Evolutionary conservation across 23 red algal species (phyloP).

Genomic region (Gracilaria caudata): DNA sequence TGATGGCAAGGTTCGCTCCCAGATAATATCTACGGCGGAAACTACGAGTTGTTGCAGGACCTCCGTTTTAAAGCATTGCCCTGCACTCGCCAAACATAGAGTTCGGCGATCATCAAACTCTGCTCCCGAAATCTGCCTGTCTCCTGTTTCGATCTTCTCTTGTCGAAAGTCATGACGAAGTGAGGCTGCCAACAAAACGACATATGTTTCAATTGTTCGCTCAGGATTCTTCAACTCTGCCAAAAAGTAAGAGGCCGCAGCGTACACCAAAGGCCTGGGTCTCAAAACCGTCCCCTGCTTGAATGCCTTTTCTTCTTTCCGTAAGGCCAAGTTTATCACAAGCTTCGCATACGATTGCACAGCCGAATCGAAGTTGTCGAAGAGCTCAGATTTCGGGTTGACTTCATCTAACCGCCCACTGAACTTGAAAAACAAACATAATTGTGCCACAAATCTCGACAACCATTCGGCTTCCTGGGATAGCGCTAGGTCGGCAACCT

Average conservation of each 20-base stretch:
- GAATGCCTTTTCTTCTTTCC: constrained; percentile 27
- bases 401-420: constrained; percentile 31
- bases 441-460: constrained; percentile 47
- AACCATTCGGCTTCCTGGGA: constrained; percentile 30
- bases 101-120: constrained; percentile 49
- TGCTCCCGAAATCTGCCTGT: background rate
- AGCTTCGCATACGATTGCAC: constrained; percentile 36
- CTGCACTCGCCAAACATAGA: constrained; percentile 56
- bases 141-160: constrained; percentile 21
- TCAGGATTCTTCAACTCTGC: constrained; percentile 27
- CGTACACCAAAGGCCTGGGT: constrained; percentile 23
- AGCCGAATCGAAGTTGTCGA: constrained; percentile 27
- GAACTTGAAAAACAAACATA: constrained; percentile 48
- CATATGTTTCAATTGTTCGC: constrained; percentile 24
- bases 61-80: constrained; percentile 43
- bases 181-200: constrained; percentile 19
- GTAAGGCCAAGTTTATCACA: constrained; percentile 28
- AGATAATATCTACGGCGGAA: constrained; percentile 30
- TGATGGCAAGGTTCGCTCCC: constrained; percentile 14
- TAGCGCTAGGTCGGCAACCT: constrained; percentile 12
- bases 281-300: constrained; percentile 32
- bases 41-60: constrained; percentile 30
- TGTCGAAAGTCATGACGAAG: constrained; percentile 46
- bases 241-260: constrained; percentile 28
- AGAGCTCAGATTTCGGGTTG: background rate